Conservation (phyloP, 768 basidiomycete species). For the Kwoniella heveanensis region DNA sequence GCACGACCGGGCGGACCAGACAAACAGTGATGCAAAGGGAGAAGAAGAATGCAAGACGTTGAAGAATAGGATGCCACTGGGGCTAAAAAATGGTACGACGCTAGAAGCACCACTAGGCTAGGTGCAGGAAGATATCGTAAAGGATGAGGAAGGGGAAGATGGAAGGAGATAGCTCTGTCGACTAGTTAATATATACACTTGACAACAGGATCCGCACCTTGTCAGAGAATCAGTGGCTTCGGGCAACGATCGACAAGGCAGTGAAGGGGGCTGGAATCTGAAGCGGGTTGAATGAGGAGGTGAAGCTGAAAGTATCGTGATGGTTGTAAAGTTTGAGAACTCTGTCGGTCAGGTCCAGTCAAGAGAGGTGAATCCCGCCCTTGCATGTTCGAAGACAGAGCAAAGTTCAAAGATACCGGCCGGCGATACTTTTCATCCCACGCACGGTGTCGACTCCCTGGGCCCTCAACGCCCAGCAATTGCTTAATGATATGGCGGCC, state of each 20-base stretch:
- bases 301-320: background rate
- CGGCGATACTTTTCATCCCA: background rate
- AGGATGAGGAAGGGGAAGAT: background rate
- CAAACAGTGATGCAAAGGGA: background rate
- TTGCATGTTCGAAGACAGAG: background rate
- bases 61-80: background rate
- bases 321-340: background rate
- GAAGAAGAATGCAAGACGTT: background rate
- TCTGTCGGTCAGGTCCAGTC: background rate
- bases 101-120: conserved; percentile 1
- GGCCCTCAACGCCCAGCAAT: background rate
- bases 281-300: background rate
- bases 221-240: background rate
- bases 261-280: background rate
- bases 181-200: background rate
- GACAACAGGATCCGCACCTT: background rate
- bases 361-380: background rate
- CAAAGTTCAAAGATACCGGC: too few species aligned
- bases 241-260: background rate
- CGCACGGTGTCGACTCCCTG: background rate
- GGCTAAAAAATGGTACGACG: background rate
- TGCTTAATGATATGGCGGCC: background rate
- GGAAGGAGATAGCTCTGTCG: background rate
- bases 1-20: background rate
- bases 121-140: background rate